Base-by-base conservation (phyloP, 129 eudicot genomes). In the Gnaphalium uliginosum region DNA sequence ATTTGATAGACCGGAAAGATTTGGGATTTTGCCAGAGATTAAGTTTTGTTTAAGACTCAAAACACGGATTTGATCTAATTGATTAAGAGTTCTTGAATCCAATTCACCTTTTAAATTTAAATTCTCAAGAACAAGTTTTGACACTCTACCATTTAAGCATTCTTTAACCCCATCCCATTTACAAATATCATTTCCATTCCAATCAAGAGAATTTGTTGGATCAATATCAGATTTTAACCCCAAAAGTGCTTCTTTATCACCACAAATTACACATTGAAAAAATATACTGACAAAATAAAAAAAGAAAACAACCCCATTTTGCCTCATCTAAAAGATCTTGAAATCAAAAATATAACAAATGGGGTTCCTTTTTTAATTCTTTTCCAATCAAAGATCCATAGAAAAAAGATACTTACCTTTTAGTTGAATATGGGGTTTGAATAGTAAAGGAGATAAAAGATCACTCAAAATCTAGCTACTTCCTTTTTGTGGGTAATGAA, bases 111-210 rank as follows among this genome's bases (percentile, higher is more conserved):
- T 80, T 48, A 93, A 83, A 32, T 83, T 86, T 5, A 78, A 18
- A 32, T 83, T 76, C 19, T 93, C 99, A 48, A 94, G 82, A 19
- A 94, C 97, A 68, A 94, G 97, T 80, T 94, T 94, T 4, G 89
- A 79, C 9, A 94, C 96, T 43, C 97, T 86, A 6, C 97, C 97
- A 6, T 46, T 76, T 33, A 82, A 73, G 73, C 99, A 94, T 74
- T 89, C 92, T 73, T 65, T 89, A 5, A 94, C 84, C 1, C 97
- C 99, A 46, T 85, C 70, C 99, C 99, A 94, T 32, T 79, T 67
- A 79, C 99, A 94, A 13, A 85, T 66, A 78, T 87, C 85, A 5
- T 14, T 62, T 5, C 85, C 87, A 39, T 73, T 79, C 98, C 98
- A 93, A 68, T 86, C 81, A 39, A 93, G 91, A 21, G 69, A 66